Conservation (phyloP, 2,329 filamentous ascomycete species). For the Sclerotinia borealis region DNA sequence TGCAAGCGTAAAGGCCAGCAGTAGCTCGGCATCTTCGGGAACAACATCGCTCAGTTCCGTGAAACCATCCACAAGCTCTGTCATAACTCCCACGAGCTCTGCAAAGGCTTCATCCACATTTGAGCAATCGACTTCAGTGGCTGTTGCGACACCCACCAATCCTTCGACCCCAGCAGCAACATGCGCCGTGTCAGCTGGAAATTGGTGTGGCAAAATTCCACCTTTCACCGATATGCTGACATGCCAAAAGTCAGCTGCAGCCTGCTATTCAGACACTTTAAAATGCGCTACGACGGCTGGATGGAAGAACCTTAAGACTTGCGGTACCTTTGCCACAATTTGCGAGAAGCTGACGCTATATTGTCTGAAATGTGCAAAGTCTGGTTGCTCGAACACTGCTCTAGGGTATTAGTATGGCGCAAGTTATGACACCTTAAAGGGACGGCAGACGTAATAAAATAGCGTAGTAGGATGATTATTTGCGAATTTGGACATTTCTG, state of each 20-base stretch:
- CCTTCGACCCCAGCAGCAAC: not conserved
- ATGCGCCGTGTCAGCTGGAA: conserved; percentile 2
- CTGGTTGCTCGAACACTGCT: not conserved
- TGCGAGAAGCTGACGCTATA: conserved; percentile 8
- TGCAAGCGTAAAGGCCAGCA: not conserved
- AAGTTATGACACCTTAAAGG: not conserved
- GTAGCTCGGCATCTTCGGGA: not conserved
- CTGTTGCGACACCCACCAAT: not conserved
- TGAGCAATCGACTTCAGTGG: not conserved
- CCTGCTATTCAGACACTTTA: conserved; percentile 3
- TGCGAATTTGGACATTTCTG: not conserved
- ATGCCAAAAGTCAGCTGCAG: conserved; percentile 9
- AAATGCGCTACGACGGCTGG: conserved; percentile 2
- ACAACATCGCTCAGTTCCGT: not conserved
- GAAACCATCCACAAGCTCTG: not conserved
- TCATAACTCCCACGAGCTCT: not conserved
- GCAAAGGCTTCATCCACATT: not conserved
- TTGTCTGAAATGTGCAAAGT: not conserved
- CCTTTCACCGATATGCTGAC: not conserved
- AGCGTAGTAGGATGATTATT: not conserved
- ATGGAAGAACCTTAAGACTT: not conserved
- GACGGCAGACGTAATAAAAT: not conserved
- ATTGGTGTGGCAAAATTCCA: conserved; percentile 7
- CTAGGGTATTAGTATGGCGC: not conserved
- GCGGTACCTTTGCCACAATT: not conserved